These are phyloP conservation scores for Trichosanthes truncata DNA, from an alignment of 306 rosid species.

Conservation along the genomic window DNA sequence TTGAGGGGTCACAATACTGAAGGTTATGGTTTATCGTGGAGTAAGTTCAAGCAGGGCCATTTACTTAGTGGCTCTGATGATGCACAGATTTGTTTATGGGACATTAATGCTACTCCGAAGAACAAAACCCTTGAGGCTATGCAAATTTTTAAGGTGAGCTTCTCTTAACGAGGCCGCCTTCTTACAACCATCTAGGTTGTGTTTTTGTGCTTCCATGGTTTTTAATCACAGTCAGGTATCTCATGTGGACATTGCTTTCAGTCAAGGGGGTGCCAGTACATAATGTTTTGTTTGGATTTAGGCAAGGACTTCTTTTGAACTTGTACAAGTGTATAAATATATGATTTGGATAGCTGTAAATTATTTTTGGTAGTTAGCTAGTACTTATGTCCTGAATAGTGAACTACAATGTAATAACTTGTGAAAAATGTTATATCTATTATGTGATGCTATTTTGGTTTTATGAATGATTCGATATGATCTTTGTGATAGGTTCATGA, in stretches of 20 bases:
- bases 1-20: slow-evolving; percentile 88
- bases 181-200: not conserved
- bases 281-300: not conserved
- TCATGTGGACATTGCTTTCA: not conserved
- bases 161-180: not conserved
- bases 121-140: slow-evolving; percentile 67
- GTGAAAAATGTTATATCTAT: not conserved
- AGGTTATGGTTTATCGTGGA: slow-evolving; percentile 97
- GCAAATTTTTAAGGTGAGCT: slow-evolving; percentile 73
- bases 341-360: not conserved
- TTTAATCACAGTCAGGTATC: not conserved
- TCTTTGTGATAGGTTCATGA: slow-evolving; percentile 57
- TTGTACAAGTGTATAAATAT: not conserved
- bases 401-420: not conserved
- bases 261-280: not conserved
- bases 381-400: not conserved
- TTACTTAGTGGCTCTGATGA: slow-evolving; percentile 96
- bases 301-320: not conserved
- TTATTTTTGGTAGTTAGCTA: not conserved
- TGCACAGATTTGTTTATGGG: slow-evolving; percentile 99
- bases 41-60: slow-evolving; percentile 86
- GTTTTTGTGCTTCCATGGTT: not conserved
- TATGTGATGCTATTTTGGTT: not conserved
- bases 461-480: slow-evolving; percentile 2
- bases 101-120: slow-evolving; percentile 69